Evolutionary conservation across 129 eudicot species (phyloP).

Genomic region (Flaveria trinervia): DNA sequence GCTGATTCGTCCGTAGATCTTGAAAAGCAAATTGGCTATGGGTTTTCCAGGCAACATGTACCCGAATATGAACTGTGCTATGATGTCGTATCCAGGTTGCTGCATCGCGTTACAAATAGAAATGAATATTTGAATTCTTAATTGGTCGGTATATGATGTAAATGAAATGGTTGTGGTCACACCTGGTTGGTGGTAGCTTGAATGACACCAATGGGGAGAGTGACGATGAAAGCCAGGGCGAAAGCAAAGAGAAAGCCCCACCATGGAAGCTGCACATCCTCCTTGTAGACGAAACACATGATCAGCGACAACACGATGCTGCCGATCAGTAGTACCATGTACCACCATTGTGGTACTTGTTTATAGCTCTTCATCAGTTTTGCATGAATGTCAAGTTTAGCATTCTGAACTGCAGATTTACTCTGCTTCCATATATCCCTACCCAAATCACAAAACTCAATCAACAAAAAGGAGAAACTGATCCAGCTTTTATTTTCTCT

Average conservation of each 20-base stretch:
- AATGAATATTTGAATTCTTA: neutral
- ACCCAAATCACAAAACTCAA: neutral
- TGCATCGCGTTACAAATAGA: slow-evolving; percentile 33
- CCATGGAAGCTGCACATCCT: slow-evolving; percentile 95
- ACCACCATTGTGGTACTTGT: slow-evolving; percentile 95
- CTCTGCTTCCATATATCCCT: slow-evolving; percentile 95
- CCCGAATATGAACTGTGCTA: slow-evolving; percentile 90
- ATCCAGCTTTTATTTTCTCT: too few species aligned
- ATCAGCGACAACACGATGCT: slow-evolving; percentile 67
- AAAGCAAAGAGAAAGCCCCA: slow-evolving; percentile 95
- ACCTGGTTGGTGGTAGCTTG: slow-evolving; percentile 99
- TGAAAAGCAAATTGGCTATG: slow-evolving; percentile 85
- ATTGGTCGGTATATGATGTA: neutral
- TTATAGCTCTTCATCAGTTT: slow-evolving; percentile 78
- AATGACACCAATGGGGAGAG: slow-evolving; percentile 94
- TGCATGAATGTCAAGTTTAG: slow-evolving; percentile 64
- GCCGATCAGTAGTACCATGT: slow-evolving; percentile 52
- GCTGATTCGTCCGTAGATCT: slow-evolving; percentile 91
- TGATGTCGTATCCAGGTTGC: slow-evolving; percentile 98
- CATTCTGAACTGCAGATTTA: slow-evolving; percentile 68
- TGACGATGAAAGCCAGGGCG: slow-evolving; percentile 71
- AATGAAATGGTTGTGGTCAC: neutral
- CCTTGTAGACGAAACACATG: slow-evolving; percentile 84
- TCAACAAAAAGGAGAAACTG: too few species aligned
- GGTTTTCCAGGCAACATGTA: slow-evolving; percentile 89